Conservation (phyloP, 2,329 filamentous ascomycete species). For the Truncatella angustata region DNA sequence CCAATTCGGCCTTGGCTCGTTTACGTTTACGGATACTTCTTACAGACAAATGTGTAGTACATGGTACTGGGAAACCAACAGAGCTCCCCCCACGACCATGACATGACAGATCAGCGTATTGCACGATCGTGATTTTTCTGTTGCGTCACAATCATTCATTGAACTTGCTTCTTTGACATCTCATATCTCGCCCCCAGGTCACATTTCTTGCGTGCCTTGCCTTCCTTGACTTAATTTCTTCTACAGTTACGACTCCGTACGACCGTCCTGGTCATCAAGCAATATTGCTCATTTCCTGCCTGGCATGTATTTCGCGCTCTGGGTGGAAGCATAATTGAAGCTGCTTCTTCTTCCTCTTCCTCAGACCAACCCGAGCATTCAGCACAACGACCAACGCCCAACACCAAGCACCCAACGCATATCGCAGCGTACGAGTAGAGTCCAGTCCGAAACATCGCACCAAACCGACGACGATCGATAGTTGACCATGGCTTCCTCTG, state of each 20-base stretch:
- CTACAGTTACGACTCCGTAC: not conserved
- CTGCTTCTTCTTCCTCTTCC: conserved; percentile 3
- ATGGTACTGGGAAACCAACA: conserved; percentile 6
- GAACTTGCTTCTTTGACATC: not conserved
- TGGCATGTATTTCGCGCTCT: conserved; percentile 3
- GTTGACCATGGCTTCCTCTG: conserved; percentile 37
- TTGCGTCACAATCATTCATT: not conserved
- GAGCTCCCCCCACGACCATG: conserved; percentile 11
- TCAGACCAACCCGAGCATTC: conserved; percentile 13
- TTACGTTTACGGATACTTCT: too few relatives aligned
- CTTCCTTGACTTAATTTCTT: too few relatives aligned
- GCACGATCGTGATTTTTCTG: conserved; percentile 1
- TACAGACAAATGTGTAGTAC: conserved; percentile 8
- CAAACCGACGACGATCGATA: not conserved
- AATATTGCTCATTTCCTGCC: too few relatives aligned
- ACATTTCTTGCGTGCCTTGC: too few relatives aligned
- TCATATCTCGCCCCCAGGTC: too few relatives aligned
- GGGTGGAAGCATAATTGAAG: not conserved
- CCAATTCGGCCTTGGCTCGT: too few relatives aligned
- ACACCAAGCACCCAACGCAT: too few relatives aligned
- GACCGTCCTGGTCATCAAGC: too few relatives aligned
- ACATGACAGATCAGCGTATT: conserved; percentile 17
- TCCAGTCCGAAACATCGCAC: not conserved
- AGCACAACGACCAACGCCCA: too few relatives aligned
- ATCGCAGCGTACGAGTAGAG: not conserved